Percentiles rank a stretch among this genome's conserved stretches.
Conservation (phyloP, 2,329 filamentous ascomycete species). For the Phialemonium atrogriseum region DNA sequence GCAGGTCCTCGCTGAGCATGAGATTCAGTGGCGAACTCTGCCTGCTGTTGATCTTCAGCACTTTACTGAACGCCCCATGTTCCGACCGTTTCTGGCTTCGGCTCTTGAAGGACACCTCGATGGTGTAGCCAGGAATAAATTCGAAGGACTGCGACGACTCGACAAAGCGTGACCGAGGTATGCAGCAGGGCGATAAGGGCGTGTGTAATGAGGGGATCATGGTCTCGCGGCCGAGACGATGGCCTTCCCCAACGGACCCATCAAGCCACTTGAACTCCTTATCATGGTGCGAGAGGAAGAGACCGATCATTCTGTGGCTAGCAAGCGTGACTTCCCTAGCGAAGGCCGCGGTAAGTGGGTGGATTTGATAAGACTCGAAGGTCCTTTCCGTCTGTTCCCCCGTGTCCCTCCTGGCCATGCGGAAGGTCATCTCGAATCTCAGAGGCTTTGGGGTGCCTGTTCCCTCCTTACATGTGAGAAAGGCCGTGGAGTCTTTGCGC, state of each 20-base stretch:
- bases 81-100: slow-evolving; percentile 23
- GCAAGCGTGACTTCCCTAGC: slow-evolving; percentile 39
- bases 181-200: slow-evolving; percentile 36
- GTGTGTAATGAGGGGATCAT: slow-evolving; percentile 30
- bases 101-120: slow-evolving; percentile 37
- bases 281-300: slow-evolving; percentile 43
- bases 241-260: slow-evolving; percentile 30
- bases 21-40: slow-evolving; percentile 41
- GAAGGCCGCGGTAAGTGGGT: slow-evolving; percentile 31
- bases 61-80: slow-evolving; percentile 28
- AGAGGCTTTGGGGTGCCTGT: slow-evolving; percentile 29
- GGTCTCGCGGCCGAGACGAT: slow-evolving; percentile 27
- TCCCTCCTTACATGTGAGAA: slow-evolving; percentile 23
- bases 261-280: slow-evolving; percentile 39
- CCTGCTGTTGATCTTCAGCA: slow-evolving; percentile 33
- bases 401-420: slow-evolving; percentile 31
- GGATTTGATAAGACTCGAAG: slow-evolving; percentile 42
- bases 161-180: slow-evolving; percentile 36
- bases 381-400: slow-evolving; percentile 34
- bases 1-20: slow-evolving; percentile 34
- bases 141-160: slow-evolving; percentile 37
- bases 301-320: slow-evolving; percentile 40
- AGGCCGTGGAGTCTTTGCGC: slow-evolving; percentile 39
- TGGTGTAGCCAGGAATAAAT: slow-evolving; percentile 38
- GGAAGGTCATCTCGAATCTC: slow-evolving; percentile 40